Evolutionary conservation across 2,329 filamentous ascomycete genomes (phyloP), one percentile per base, ranked within the genome.

Genomic region (Trichoderma aggressivum): DNA sequence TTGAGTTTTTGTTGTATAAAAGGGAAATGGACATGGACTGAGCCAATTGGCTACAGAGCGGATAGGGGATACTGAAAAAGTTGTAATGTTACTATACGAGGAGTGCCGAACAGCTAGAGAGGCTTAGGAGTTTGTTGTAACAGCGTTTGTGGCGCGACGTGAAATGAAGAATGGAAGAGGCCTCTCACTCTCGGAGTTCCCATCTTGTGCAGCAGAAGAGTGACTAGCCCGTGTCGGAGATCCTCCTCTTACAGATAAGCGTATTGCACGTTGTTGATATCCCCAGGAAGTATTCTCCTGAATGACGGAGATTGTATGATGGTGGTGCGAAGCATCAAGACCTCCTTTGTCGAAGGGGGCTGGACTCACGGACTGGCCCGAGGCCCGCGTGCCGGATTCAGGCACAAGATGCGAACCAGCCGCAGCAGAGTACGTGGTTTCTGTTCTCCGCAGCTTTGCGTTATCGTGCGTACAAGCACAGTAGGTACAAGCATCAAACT

Each of bases 371-470:
- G 39, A 30, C 36, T 69, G 66, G 60, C 53, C 39, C n/a, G 16
- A 34, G 56, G 66, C 12, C 66, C 56, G 55, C 39, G 56, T n/a
- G 12, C 66, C 66, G 55, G 1, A 61, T 69, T 36, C 32, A 61
- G 66, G 43, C 66, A 69, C 66, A 69, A 53, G 39, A 69, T 69
- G 56, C 66, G 66, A 69, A 43, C 36, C 56, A 36, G 43, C 56
- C 55, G 14, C 34, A n/a, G 39, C 2, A 26, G 26, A 47, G 10
- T 50, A 24, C 43, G 61, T 64, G 28, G 24, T 26, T 26, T 10
- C 34, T 16, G 7, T 14, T 36, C 50, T 61, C 39, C 66, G 47
- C 66, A 32, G 56, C 65, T 32, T 18, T 65, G 30, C 30, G 18
- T 55, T 61, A 18, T 61, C 10, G 11, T 21, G 32, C 56, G 56